Percentiles rank a stretch among this genome's conserved stretches.
Conservation (phyloP, 2,329 filamentous ascomycete species). For the Didymella arachidicola region DNA sequence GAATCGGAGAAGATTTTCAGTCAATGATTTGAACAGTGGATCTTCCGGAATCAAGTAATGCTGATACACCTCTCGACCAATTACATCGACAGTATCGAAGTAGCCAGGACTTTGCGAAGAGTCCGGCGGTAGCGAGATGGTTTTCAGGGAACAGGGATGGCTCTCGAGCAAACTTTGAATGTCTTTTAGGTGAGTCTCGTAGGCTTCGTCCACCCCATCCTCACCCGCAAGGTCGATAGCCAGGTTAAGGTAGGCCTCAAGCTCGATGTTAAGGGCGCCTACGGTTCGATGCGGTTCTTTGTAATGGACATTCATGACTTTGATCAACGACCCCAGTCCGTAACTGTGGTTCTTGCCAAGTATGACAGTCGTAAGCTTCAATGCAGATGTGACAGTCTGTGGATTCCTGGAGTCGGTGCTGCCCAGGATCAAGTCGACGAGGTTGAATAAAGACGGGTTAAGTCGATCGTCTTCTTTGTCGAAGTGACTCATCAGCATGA, state of each 20-base stretch:
- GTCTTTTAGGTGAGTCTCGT: conserved; percentile 75
- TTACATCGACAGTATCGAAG: conserved; percentile 55
- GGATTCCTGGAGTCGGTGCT: conserved; percentile 84
- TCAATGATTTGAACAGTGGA: conserved; percentile 60
- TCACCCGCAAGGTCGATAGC: conserved; percentile 74
- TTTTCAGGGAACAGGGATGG: conserved; percentile 74
- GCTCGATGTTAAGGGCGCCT: conserved; percentile 77
- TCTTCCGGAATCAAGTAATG: conserved; percentile 68
- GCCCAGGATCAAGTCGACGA: conserved; percentile 88
- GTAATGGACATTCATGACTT: conserved; percentile 67
- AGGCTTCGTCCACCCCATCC: conserved; percentile 75
- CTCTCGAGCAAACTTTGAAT: conserved; percentile 72
- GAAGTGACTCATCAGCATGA: conserved; percentile 84
- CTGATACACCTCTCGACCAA: conserved; percentile 69
- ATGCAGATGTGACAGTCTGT: conserved; percentile 87
- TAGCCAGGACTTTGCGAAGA: conserved; percentile 61
- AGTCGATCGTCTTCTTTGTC: conserved; percentile 76
- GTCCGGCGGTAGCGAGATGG: conserved; percentile 70
- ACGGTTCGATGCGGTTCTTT: conserved; percentile 68
- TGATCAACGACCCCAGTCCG: conserved; percentile 77
- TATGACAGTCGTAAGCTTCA: conserved; percentile 86
- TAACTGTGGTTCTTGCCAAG: conserved; percentile 88
- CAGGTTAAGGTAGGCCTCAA: conserved; percentile 73
- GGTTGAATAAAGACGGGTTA: conserved; percentile 88
- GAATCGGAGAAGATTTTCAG: conserved; percentile 75